These are phyloP conservation scores for Alternaria consortialis DNA, from an alignment of 2,329 filamentous ascomycete species.

Conservation along the genomic window DNA sequence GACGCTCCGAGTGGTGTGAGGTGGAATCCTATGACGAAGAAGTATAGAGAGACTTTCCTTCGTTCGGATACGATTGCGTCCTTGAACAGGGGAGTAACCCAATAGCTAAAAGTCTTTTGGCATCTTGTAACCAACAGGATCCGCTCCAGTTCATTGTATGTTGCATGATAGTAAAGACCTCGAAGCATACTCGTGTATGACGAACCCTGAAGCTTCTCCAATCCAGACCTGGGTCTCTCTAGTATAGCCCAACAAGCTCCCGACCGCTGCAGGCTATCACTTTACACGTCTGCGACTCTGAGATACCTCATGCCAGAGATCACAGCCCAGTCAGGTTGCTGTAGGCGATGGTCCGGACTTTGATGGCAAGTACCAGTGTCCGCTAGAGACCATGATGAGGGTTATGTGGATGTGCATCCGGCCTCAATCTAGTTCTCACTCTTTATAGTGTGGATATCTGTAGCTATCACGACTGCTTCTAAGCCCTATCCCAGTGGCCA, in stretches of 20 bases:
- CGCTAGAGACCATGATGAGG: not conserved
- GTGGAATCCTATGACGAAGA: not conserved
- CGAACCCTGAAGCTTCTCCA: no score
- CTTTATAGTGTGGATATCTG: no score
- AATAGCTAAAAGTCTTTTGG: no score
- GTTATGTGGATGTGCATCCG: not conserved
- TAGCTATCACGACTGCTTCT: constrained; percentile 5
- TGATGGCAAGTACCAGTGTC: not conserved
- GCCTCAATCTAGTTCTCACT: not conserved
- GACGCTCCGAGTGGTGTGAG: not conserved
- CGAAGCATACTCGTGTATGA: no score
- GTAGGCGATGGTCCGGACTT: not conserved
- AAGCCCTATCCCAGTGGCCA: constrained; percentile 1
- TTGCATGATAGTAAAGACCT: no score
- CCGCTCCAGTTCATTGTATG: no score
- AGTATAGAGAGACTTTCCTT: constrained; percentile 4
- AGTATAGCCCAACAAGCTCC: no score
- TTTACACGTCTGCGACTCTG: no score
- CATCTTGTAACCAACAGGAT: no score
- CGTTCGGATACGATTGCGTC: not conserved
- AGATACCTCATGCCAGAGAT: no score
- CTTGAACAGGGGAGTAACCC: not conserved
- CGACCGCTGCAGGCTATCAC: no score
- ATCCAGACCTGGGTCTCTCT: no score
- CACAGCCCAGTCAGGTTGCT: not conserved